Percentiles rank a stretch among this genome's conserved stretches.
Conservation (phyloP, 179 eudicot genomes). For the Silene noctiflora region DNA sequence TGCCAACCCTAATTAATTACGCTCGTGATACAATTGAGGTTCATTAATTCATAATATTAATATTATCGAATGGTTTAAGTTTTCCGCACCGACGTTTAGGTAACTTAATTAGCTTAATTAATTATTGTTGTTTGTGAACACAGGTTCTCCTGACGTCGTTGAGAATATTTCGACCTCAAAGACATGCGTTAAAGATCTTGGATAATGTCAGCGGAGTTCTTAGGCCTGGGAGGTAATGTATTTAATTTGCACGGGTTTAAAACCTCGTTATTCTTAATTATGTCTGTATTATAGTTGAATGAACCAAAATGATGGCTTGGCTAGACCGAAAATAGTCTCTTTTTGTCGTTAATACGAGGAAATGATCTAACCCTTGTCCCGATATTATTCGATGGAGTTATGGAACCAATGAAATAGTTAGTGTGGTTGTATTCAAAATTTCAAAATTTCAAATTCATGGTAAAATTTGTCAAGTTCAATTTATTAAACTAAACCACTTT, state of each 20-base stretch:
- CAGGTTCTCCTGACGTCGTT: conserved; percentile 49
- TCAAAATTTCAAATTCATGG: no score
- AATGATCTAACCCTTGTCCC: no score
- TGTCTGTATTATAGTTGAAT: no score
- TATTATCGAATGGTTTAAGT: neutral
- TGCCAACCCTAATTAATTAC: conserved; percentile 73
- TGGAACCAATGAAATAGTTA: no score
- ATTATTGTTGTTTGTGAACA: conserved; percentile 8
- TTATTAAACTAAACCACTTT: no score
- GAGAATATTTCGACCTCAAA: conserved; percentile 51
- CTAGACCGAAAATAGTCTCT: neutral
- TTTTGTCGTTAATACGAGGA: neutral
- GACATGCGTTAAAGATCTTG: conserved; percentile 55
- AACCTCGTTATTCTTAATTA: neutral
- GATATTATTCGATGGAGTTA: no score
- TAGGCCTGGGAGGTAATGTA: conserved; percentile 71
- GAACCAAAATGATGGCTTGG: no score
- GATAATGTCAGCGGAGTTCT: conserved; percentile 60
- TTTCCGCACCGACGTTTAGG: neutral
- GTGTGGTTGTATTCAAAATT: no score
- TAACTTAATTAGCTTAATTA: neutral
- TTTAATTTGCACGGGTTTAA: neutral
- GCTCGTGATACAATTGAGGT: conserved; percentile 72
- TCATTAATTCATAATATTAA: neutral
- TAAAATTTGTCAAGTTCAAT: no score